Conservation (phyloP, 2,329 filamentous ascomycete species). For the Microcyclospora pomicola region DNA sequence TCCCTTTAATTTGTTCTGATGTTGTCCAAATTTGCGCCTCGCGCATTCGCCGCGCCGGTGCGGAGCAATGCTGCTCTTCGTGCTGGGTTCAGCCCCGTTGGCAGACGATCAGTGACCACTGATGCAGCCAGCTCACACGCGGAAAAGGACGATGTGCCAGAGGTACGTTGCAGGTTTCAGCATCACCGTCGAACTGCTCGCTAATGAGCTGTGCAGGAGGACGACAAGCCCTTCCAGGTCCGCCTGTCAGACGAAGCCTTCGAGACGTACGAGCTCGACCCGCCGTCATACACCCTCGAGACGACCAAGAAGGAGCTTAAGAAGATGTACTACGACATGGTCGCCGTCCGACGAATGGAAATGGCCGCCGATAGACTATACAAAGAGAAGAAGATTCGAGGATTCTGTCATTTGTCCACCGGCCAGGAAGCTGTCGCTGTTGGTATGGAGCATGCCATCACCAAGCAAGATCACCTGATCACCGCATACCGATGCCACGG, state of each 20-base stretch:
- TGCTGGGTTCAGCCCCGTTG: conserved; percentile 22
- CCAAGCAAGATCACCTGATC: conserved; percentile 83
- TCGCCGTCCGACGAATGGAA: conserved; percentile 90
- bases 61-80: conserved; percentile 15
- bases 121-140: conserved; percentile 86
- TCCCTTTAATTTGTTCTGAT: conserved; percentile 11
- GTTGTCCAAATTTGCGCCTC: conserved; percentile 25
- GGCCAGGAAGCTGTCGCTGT: conserved; percentile 95
- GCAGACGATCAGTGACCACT: conserved; percentile 73
- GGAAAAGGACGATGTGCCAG: conserved; percentile 59
- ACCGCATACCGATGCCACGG: conserved; percentile 99
- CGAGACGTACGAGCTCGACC: conserved; percentile 98
- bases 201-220: conserved; percentile 46
- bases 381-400: conserved; percentile 99
- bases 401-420: conserved; percentile 97
- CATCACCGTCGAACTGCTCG: neutral
- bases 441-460: conserved; percentile 93
- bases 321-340: conserved; percentile 99
- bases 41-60: conserved; percentile 21
- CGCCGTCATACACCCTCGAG: conserved; percentile 79
- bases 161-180: conserved; percentile 35
- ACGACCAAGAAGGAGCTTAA: conserved; percentile 97
- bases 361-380: conserved; percentile 98
- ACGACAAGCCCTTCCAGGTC: conserved; percentile 85
- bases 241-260: conserved; percentile 96